Percentiles rank a stretch among this genome's conserved stretches.
Conservation (phyloP, 345 rosid species). For the Aquilaria yunnanensis region DNA sequence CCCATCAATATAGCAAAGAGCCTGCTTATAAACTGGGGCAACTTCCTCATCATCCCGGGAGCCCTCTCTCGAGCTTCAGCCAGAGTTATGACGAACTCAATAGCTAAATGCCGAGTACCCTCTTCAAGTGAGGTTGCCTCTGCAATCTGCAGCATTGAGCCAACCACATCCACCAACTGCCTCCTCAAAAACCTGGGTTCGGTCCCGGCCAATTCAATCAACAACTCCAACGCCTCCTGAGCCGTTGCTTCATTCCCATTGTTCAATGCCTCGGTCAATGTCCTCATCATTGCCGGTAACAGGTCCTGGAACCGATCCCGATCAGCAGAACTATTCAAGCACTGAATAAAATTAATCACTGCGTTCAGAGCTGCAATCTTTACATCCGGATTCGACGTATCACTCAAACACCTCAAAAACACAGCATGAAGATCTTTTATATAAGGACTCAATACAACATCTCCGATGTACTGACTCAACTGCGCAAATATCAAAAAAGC, state of each 20-base stretch:
- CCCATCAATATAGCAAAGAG: constrained; percentile 83
- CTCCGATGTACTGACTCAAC: constrained; percentile 87
- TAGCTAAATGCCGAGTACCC: constrained; percentile 83
- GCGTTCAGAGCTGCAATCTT: constrained; percentile 94
- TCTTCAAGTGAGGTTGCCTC: constrained; percentile 95
- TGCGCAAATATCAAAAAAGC: constrained; percentile 91
- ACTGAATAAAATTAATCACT: constrained; percentile 90
- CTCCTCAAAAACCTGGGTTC: constrained; percentile 90
- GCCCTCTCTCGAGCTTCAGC: constrained; percentile 99
- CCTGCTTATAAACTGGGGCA: constrained; percentile 91
- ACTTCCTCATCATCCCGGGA: constrained; percentile 98
- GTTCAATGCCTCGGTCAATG: constrained; percentile 87
- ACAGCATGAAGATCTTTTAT: constrained; percentile 82
- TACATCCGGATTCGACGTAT: constrained; percentile 60
- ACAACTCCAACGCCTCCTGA: constrained; percentile 87
- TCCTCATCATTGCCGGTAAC: constrained; percentile 87
- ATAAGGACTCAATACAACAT: constrained; percentile 54
- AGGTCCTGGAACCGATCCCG: constrained; percentile 96
- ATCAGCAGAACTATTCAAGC: constrained; percentile 57
- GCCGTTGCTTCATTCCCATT: constrained; percentile 91
- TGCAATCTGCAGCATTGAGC: constrained; percentile 91
- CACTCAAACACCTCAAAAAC: constrained; percentile 65
- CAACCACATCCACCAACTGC: constrained; percentile 90
- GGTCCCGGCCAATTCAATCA: constrained; percentile 94
- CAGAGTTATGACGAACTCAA: constrained; percentile 90